These are phyloP conservation scores for Sinapis alba DNA, from an alignment of 441 rosid species.

Conservation along the genomic window DNA sequence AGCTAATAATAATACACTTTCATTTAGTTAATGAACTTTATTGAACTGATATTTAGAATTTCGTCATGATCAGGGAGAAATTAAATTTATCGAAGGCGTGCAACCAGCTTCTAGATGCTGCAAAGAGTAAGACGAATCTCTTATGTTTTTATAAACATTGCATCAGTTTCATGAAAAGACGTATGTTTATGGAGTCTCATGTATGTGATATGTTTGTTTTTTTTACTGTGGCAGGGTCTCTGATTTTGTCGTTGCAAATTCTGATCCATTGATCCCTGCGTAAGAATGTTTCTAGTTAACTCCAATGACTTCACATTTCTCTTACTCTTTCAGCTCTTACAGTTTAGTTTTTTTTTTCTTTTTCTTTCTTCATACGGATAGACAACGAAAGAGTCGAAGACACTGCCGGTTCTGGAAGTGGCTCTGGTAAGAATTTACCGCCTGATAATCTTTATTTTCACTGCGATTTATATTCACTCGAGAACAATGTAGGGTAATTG, in stretches of 20 bases:
- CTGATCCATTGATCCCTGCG: conserved; percentile 78
- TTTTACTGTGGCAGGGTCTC: conserved; percentile 56
- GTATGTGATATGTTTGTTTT: background rate
- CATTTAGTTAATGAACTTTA: background rate
- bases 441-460: background rate
- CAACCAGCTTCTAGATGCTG: conserved; percentile 76
- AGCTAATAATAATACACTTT: background rate
- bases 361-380: conserved; percentile 37
- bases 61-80: conserved; percentile 61
- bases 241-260: conserved; percentile 66
- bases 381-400: conserved; percentile 59
- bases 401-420: conserved; percentile 78
- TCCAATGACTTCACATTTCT: background rate
- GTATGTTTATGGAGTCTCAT: background rate
- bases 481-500: background rate
- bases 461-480: background rate
- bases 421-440: conserved; percentile 63
- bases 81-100: conserved; percentile 56
- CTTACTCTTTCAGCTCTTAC: conserved; percentile 14
- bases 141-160: conserved; percentile 1
- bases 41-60: conserved; percentile 6
- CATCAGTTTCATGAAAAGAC: background rate
- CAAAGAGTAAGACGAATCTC: conserved; percentile 68
- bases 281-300: conserved; percentile 44
- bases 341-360: conserved; percentile 5